Percentiles rank a stretch among this genome's conserved stretches.
Evolutionary conservation across 768 basidiomycete species (phyloP).

Genomic region (Serpula lacrymans): DNA sequence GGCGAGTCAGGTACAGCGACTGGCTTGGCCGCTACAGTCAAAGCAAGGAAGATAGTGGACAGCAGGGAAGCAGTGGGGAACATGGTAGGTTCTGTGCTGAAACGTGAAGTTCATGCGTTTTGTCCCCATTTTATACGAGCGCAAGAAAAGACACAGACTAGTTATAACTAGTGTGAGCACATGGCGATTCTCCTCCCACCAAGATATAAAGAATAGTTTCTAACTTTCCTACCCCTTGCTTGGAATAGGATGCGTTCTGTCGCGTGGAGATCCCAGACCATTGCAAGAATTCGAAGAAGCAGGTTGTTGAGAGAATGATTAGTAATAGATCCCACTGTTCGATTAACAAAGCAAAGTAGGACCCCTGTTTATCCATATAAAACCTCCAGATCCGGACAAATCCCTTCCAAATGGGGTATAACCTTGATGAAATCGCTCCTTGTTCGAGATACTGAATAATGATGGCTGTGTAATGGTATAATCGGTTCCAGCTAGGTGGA

Average conservation of each 20-base stretch:
- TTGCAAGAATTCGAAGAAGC: constrained; percentile 7
- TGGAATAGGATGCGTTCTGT: constrained; percentile 4
- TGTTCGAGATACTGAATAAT: too few relatives aligned
- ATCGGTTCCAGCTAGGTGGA: too few relatives aligned
- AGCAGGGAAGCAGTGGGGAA: constrained; percentile 38
- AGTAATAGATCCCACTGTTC: too few relatives aligned
- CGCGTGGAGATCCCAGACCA: constrained; percentile 8
- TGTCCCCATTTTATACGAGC: constrained; percentile 18
- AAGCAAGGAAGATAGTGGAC: constrained; percentile 42
- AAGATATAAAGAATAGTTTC: too few relatives aligned
- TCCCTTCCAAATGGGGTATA: too few relatives aligned
- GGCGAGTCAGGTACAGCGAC: constrained; percentile 37
- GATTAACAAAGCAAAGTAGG: too few relatives aligned
- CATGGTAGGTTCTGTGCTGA: constrained; percentile 27
- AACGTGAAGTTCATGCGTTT: constrained; percentile 9
- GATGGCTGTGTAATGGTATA: too few relatives aligned
- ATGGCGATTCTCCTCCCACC: constrained; percentile 5
- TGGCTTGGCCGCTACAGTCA: constrained; percentile 44
- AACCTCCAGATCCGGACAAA: too few relatives aligned
- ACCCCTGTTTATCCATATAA: too few relatives aligned
- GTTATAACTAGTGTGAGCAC: constrained; percentile 7
- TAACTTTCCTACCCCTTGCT: too few relatives aligned
- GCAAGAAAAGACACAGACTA: background rate
- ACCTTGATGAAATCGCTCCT: too few relatives aligned
- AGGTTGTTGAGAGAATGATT: background rate